Percentiles rank a stretch among this genome's conserved stretches.
phyloP scores from a whole-genome alignment of 768 basidiomycete species.

The Auricularia cornea region DNA sequence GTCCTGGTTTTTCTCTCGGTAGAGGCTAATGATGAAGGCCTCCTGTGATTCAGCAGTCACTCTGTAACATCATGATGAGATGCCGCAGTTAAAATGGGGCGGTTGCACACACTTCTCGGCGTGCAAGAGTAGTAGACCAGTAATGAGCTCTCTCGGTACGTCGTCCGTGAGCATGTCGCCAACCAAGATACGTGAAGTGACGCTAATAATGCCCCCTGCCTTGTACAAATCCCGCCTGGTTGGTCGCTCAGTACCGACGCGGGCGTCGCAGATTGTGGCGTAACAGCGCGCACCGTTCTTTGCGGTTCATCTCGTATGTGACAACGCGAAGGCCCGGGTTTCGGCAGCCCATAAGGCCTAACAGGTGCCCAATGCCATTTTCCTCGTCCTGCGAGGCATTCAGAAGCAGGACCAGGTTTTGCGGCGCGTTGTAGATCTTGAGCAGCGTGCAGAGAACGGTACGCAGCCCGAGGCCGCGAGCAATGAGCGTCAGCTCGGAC shows the following conservation, averaged over 20 bases:
- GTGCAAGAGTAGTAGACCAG: slow-evolving; percentile 83
- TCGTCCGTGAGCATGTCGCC: slow-evolving; percentile 89
- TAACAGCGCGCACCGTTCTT: slow-evolving; percentile 56
- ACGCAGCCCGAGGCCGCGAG: slow-evolving; percentile 84
- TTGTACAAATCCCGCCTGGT: slow-evolving; percentile 77
- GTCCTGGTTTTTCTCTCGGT: slow-evolving; percentile 76
- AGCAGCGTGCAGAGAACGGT: slow-evolving; percentile 77
- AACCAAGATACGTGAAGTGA: slow-evolving; percentile 89
- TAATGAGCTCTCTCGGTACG: slow-evolving; percentile 77
- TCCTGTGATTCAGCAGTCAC: slow-evolving; percentile 79
- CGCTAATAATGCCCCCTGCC: slow-evolving; percentile 79
- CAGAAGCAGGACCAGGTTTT: slow-evolving; percentile 76
- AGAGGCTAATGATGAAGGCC: slow-evolving; percentile 88
- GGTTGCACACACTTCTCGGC: slow-evolving; percentile 64
- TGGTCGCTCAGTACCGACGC: neutral
- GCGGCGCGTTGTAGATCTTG: slow-evolving; percentile 85
- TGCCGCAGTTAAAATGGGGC: neutral
- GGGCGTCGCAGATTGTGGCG: neutral
- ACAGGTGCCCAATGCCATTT: slow-evolving; percentile 82
- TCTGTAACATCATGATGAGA: slow-evolving; percentile 41
- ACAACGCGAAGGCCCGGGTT: slow-evolving; percentile 78
- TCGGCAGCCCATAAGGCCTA: slow-evolving; percentile 86
- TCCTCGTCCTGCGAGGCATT: slow-evolving; percentile 84
- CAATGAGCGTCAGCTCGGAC: slow-evolving; percentile 60
- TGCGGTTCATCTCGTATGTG: slow-evolving; percentile 68